phyloP scores from a whole-genome alignment of 257 asterid genomes.

The Echium plantagineum region DNA sequence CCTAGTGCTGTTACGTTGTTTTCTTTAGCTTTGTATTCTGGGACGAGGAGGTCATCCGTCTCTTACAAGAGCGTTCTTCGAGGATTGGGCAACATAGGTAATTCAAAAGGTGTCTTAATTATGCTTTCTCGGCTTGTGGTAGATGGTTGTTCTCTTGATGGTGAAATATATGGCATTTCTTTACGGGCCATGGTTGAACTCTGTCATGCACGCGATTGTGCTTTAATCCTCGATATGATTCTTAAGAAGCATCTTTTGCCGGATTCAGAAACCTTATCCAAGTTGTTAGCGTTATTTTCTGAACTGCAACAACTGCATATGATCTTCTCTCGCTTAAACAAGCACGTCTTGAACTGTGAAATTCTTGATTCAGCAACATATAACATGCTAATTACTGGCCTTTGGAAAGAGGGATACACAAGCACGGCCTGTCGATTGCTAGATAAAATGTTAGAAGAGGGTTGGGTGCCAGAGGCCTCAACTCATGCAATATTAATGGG shows the following conservation, averaged over 20 bases:
- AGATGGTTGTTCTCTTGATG: slow-evolving; percentile 35
- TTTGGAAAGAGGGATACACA: slow-evolving; percentile 65
- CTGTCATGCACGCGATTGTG: slow-evolving; percentile 18
- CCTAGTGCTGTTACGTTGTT: slow-evolving; percentile 31
- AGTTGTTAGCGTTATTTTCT: slow-evolving; percentile 33
- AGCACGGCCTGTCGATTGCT: slow-evolving; percentile 37
- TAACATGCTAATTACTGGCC: slow-evolving; percentile 43
- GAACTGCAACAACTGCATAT: slow-evolving; percentile 33
- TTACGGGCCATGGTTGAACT: slow-evolving; percentile 29
- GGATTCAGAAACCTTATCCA: slow-evolving; percentile 32
- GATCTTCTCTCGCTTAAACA: slow-evolving; percentile 33
- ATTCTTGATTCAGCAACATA: slow-evolving; percentile 34
- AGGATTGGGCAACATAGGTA: slow-evolving; percentile 28
- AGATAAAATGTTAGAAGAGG: slow-evolving; percentile 68
- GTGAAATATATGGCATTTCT: slow-evolving; percentile 39
- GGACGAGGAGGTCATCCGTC: slow-evolving; percentile 18
- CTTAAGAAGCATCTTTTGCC: slow-evolving; percentile 37
- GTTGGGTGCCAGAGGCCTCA: slow-evolving; percentile 59
- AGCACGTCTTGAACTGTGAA: slow-evolving; percentile 21
- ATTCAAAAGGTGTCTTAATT: slow-evolving; percentile 16
- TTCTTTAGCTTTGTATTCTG: slow-evolving; percentile 24
- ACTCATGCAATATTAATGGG: slow-evolving; percentile 63
- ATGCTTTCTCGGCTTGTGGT: slow-evolving; percentile 50
- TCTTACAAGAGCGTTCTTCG: slow-evolving; percentile 41
- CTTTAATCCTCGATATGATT: slow-evolving; percentile 42